phyloP scores from a whole-genome alignment of 73 alveolate genomes.

The Tetrahymena malaccensis region DNA sequence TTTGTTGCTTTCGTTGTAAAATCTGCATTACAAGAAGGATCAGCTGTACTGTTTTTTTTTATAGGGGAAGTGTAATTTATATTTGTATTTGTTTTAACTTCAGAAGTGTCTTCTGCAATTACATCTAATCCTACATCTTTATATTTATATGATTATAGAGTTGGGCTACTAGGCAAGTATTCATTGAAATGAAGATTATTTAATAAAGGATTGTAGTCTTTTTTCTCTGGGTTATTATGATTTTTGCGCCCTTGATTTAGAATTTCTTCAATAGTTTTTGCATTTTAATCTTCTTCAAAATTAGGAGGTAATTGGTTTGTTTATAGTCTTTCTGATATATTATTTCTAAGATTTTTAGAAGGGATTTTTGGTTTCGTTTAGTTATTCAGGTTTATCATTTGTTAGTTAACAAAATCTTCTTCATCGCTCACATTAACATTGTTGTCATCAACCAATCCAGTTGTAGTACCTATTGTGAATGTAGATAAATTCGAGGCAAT shows the following conservation, averaged over 20 bases:
- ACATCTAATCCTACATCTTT: background rate
- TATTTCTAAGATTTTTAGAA: background rate
- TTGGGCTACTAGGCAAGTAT: background rate
- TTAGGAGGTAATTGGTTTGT: background rate
- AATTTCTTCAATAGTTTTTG: background rate
- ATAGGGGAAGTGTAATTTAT: background rate
- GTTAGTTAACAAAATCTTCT: background rate
- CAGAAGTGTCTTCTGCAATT: background rate
- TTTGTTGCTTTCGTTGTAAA: background rate
- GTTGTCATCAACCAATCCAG: background rate
- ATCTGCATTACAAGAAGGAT: background rate
- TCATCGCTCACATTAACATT: background rate
- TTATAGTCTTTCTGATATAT: background rate
- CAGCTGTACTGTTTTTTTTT: background rate
- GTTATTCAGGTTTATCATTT: background rate
- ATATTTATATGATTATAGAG: background rate
- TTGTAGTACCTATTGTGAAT: background rate
- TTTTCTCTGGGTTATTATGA: background rate
- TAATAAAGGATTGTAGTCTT: background rate
- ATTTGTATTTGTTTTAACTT: background rate
- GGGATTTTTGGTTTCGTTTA: background rate
- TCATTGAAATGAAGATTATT: background rate
- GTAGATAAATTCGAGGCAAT: background rate
- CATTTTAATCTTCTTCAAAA: background rate
- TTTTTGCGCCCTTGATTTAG: background rate